These are phyloP conservation scores for Misopates orontium DNA, from an alignment of 257 asterid species.

Conservation along the genomic window DNA sequence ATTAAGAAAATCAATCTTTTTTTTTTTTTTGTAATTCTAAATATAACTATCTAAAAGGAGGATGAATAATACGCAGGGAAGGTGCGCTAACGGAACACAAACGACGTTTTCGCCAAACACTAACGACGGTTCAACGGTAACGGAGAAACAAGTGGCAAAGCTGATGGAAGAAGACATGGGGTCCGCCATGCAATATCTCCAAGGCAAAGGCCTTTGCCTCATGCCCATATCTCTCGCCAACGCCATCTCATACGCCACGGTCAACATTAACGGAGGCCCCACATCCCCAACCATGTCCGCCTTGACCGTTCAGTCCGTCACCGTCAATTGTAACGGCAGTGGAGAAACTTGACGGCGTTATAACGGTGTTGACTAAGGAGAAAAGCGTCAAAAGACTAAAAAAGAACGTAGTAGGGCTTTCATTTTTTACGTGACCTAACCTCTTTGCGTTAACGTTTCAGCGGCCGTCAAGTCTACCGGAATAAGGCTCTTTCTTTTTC, in stretches of 20 bases:
- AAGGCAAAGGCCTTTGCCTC: conserved; percentile 90
- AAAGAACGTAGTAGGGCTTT: not conserved
- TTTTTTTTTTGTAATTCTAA: too few species aligned
- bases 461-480: conserved; percentile 56
- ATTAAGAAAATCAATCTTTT: too few species aligned
- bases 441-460: not conserved
- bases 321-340: conserved; percentile 40
- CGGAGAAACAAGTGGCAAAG: conserved; percentile 93
- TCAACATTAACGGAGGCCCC: conserved; percentile 35
- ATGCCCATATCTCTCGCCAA: conserved; percentile 96
- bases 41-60: too few species aligned
- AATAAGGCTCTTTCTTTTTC: conserved; percentile 33
- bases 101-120: conserved; percentile 66
- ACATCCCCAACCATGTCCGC: conserved; percentile 75
- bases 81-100: conserved; percentile 48
- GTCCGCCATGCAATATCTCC: conserved; percentile 94
- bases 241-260: conserved; percentile 71
- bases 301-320: conserved; percentile 68
- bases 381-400: not conserved
- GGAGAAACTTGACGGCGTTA: conserved; percentile 36
- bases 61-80: conserved; percentile 12
- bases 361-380: conserved; percentile 32
- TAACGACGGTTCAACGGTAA: conserved; percentile 60
- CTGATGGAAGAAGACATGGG: conserved; percentile 98
- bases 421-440: not conserved